Conservation (phyloP, 108 stramenopile species). For the Pseudonitzschia pungens region DNA sequence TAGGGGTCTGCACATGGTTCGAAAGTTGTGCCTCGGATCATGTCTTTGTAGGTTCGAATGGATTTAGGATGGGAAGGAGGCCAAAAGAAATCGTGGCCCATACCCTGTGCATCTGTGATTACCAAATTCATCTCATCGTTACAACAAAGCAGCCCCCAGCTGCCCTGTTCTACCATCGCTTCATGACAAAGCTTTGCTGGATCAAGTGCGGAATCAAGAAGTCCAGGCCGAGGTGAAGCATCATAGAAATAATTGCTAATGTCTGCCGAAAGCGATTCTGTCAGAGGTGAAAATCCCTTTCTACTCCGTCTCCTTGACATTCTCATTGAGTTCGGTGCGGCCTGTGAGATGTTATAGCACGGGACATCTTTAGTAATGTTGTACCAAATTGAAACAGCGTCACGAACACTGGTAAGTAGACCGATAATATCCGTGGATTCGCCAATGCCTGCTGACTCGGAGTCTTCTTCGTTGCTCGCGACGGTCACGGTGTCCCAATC, state of each 20-base stretch:
- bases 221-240: not conserved
- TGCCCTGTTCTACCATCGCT: conserved; percentile 36
- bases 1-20: conserved; percentile 46
- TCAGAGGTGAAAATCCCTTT: not conserved
- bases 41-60: conserved; percentile 37
- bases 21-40: conserved; percentile 18
- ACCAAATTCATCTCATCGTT: conserved; percentile 71
- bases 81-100: conserved; percentile 75
- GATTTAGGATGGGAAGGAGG: conserved; percentile 54
- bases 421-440: conserved; percentile 19
- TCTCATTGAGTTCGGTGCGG: conserved; percentile 38
- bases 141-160: conserved; percentile 56
- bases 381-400: conserved; percentile 60
- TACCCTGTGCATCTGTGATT: conserved; percentile 50
- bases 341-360: conserved; percentile 47
- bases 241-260: not conserved
- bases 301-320: not conserved
- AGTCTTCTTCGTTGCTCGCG: too few relatives aligned
- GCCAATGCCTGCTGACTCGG: not conserved
- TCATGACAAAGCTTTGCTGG: conserved; percentile 33
- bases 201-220: not conserved
- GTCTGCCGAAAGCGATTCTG: not conserved
- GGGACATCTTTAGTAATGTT: conserved; percentile 52
- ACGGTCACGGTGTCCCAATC: conserved; percentile 49
- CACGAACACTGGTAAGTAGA: conserved; percentile 45